Conservation (phyloP, 345 rosid species). For the Acer saccharum region DNA sequence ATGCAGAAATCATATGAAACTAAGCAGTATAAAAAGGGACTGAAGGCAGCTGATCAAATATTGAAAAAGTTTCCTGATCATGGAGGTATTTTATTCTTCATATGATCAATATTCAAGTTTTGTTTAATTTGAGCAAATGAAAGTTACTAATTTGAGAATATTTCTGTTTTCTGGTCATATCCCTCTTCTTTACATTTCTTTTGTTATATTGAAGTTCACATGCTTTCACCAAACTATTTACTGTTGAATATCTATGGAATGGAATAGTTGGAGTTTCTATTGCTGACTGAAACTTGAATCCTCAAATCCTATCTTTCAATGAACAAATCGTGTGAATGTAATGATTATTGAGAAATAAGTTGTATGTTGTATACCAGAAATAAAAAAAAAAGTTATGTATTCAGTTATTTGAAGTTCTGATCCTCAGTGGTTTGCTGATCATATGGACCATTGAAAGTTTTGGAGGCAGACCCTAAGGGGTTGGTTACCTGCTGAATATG, state of each 20-base stretch:
- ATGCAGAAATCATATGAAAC: slow-evolving; percentile 98
- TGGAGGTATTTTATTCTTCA: slow-evolving; percentile 68
- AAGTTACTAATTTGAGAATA: not conserved
- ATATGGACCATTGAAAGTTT: not conserved
- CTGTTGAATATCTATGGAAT: not conserved
- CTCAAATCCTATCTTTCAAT: not conserved
- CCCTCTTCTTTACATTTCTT: not conserved
- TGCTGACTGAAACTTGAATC: not conserved
- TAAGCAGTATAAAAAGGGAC: slow-evolving; percentile 96
- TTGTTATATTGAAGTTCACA: not conserved
- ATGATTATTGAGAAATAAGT: not conserved
- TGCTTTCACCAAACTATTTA: not conserved
- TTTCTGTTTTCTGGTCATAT: not conserved
- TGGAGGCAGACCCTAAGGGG: not conserved
- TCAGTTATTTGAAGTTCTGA: slow-evolving; percentile 1
- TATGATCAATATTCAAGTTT: slow-evolving; percentile 1
- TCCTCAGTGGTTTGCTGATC: not conserved
- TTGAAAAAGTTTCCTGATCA: slow-evolving; percentile 98
- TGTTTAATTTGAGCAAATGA: not conserved
- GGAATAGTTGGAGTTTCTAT: not conserved
- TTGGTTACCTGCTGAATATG: slow-evolving; percentile 3
- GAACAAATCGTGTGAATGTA: not conserved
- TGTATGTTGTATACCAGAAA: not conserved
- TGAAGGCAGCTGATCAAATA: slow-evolving; percentile 98
- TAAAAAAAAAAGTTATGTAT: not conserved